Evolutionary conservation across 345 rosid species (phyloP), one percentile per base, ranked within the genome.

Genomic region (Diplotaxis tenuifolia): DNA sequence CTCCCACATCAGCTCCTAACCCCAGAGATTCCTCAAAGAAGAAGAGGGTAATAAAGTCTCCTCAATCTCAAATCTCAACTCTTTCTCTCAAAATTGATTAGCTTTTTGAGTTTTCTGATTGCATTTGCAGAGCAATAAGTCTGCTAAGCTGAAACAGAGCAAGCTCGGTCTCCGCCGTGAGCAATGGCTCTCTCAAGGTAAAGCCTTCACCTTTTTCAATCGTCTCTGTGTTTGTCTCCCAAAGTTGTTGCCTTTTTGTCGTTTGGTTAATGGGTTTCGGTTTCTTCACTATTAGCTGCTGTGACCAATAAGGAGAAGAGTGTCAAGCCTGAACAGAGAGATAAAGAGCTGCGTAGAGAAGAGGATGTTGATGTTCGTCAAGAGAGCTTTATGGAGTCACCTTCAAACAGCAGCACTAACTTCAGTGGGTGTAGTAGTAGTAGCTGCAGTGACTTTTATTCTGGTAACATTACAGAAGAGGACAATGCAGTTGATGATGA

Each of bases 181-280:
- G 80, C 98, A 93, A 83, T 93, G 98, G 98, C 96, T 90, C 64
- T 87, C 98, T 65, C 98, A 90, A 80, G 89, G 98, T 90, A 58
- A 58, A 59, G 20, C 6, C 42, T 9, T 18, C 45, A 18, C 2
- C 25, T 31, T 57, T 61, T 15, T 11, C 54, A 29, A 36, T 23
- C 19, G 29, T 27, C 4, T 20, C 7, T 53, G 14, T 53, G 9
- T 61, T 7, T 18, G 10, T 64, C 18, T 42, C 31, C 61, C 23
- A n/a, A n/a, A 9, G 55, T 23, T 61, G 18, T 34, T 34, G 28
- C 5, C 63, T 49, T 42, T n/a, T 18, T 57, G 50, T n/a, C 9
- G 18, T 3, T 49, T 9, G 59, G 28, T 28, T 6, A 34, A 1
- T 62, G 75, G 38, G 36, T 70, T 40, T 56, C 14, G 31, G 1